Percentiles rank a stretch among this genome's conserved stretches.
phyloP scores from a whole-genome alignment of 495 filamentous ascomycete species.

The Neurospora hispaniola region DNA sequence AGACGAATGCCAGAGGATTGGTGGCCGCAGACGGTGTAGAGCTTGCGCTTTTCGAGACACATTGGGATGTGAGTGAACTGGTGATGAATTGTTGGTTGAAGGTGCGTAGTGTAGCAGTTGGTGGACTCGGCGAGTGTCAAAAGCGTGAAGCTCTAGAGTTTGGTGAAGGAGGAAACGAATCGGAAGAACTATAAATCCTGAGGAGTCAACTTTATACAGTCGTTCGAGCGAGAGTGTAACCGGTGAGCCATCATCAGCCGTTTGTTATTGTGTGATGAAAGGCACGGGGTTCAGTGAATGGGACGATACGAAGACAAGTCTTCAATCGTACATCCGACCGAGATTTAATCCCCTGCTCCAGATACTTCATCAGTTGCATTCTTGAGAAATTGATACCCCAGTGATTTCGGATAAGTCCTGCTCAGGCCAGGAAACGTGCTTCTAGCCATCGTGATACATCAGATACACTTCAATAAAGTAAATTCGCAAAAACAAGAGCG shows the following conservation, averaged over 20 bases:
- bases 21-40: background rate
- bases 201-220: background rate
- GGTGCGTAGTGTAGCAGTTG: background rate
- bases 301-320: background rate
- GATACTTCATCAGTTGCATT: background rate
- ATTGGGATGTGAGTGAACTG: background rate
- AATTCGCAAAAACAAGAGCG: too few species aligned
- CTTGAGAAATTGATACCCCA: too few species aligned
- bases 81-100: background rate
- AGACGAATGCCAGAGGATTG: background rate
- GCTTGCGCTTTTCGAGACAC: background rate
- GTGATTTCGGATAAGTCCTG: too few species aligned
- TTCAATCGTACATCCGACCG: background rate
- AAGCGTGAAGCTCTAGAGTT: background rate
- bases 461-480: too few species aligned
- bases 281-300: background rate
- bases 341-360: background rate
- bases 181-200: fast-evolving
- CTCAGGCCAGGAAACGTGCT: too few species aligned
- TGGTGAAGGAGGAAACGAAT: background rate
- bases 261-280: background rate
- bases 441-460: too few species aligned
- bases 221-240: fast-evolving
- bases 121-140: background rate
- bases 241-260: background rate